Conservation (phyloP, 257 asterid species). For the Anisodus tanguticus region DNA sequence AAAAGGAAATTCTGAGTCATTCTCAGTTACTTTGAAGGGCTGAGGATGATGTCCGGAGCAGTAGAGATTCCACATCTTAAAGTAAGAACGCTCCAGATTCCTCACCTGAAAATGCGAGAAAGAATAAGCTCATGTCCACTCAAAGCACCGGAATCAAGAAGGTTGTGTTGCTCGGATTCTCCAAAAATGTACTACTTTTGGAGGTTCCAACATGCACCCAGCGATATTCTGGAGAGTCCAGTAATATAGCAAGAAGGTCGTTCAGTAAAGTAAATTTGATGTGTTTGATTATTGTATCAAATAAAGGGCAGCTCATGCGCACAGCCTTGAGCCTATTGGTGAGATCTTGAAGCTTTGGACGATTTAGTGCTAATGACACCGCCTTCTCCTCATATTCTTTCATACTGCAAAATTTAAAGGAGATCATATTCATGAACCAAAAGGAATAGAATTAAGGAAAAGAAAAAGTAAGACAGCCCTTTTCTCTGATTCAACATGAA, state of each 20-base stretch:
- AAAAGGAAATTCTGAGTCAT: slow-evolving; percentile 66
- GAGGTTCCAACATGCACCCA: background rate
- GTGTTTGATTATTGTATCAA: slow-evolving; percentile 58
- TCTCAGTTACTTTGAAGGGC: slow-evolving; percentile 83
- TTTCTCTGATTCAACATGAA: background rate
- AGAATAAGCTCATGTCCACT: background rate
- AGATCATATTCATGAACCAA: slow-evolving; percentile 3
- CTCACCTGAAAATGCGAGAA: slow-evolving; percentile 60
- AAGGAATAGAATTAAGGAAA: background rate
- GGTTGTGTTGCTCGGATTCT: background rate
- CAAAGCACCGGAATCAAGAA: background rate
- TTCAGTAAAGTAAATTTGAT: background rate
- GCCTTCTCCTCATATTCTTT: slow-evolving; percentile 96
- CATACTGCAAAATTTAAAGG: slow-evolving; percentile 57
- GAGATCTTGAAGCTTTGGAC: slow-evolving; percentile 81
- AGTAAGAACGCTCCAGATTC: slow-evolving; percentile 88
- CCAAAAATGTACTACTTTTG: background rate
- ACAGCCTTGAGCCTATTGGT: slow-evolving; percentile 78
- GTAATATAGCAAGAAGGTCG: background rate
- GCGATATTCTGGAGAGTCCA: background rate
- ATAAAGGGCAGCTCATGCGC: slow-evolving; percentile 82
- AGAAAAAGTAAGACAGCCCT: background rate
- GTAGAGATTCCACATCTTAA: slow-evolving; percentile 92
- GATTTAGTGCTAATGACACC: slow-evolving; percentile 75
- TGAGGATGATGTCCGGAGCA: slow-evolving; percentile 89